phyloP scores from a whole-genome alignment of 2,329 filamentous ascomycete species.

The Cladophialophora exuberans region DNA sequence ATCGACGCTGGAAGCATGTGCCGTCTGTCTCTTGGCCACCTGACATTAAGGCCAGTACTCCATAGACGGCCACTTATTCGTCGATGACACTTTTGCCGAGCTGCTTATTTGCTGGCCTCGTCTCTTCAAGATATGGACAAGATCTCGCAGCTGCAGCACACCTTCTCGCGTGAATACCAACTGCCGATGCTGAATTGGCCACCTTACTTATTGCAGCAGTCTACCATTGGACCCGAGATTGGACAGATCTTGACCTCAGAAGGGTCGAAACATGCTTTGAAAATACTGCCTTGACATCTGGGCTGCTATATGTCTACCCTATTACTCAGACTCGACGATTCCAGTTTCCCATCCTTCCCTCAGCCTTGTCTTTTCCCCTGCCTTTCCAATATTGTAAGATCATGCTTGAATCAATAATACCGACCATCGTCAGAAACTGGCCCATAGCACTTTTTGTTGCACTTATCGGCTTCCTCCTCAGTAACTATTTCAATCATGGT shows the following conservation, averaged over 20 bases:
- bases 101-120: conserved; percentile 18
- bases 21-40: neutral
- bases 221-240: conserved; percentile 9
- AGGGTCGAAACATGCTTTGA: conserved; percentile 4
- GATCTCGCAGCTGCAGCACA: conserved; percentile 3
- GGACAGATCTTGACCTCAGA: conserved; percentile 17
- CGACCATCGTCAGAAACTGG: conserved; percentile 27
- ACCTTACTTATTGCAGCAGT: conserved; percentile 9
- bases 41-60: neutral
- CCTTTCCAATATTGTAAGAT: neutral
- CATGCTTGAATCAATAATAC: conserved; percentile 31
- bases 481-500: conserved; percentile 34
- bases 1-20: conserved; percentile 2
- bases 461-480: conserved; percentile 24
- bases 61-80: neutral
- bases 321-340: neutral
- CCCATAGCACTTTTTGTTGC: conserved; percentile 21
- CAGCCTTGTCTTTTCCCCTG: neutral
- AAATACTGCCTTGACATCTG: conserved; percentile 1
- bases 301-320: neutral
- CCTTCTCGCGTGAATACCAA: conserved; percentile 17
- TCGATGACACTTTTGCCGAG: neutral
- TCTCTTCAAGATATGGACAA: neutral
- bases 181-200: conserved; percentile 24
- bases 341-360: neutral